A percentile compares a stretch with the other conserved stretches of the same genome.
These are phyloP conservation scores for Fusarium ambrosium DNA, from an alignment of 2,329 filamentous ascomycete genomes.

Conservation along the genomic window DNA sequence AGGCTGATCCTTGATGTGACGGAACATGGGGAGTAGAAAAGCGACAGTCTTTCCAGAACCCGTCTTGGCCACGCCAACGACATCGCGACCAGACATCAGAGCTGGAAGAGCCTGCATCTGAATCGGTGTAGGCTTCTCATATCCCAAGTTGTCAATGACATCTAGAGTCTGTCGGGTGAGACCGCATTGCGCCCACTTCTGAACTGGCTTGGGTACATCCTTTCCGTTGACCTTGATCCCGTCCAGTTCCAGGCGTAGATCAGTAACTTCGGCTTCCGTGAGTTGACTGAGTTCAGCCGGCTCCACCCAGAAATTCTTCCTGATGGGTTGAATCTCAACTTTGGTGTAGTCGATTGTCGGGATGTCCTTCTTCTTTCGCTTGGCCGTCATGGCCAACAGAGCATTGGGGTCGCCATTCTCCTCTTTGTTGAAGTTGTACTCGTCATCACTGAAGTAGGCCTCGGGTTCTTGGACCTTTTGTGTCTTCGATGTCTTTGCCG, in stretches of 20 bases:
- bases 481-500: slow-evolving; percentile 50
- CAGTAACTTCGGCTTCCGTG: slow-evolving; percentile 85
- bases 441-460: slow-evolving; percentile 90
- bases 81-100: slow-evolving; percentile 95
- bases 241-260: slow-evolving; percentile 88
- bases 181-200: slow-evolving; percentile 97
- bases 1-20: slow-evolving; percentile 95
- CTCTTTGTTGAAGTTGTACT: slow-evolving; percentile 69
- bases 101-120: slow-evolving; percentile 95
- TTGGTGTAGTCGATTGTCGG: slow-evolving; percentile 89
- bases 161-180: slow-evolving; percentile 89
- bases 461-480: slow-evolving; percentile 78
- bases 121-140: slow-evolving; percentile 91
- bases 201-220: slow-evolving; percentile 91
- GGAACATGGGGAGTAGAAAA: slow-evolving; percentile 96
- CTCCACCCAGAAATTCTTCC: slow-evolving; percentile 96
- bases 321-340: slow-evolving; percentile 84
- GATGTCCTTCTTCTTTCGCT: slow-evolving; percentile 96
- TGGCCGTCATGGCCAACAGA: slow-evolving; percentile 68
- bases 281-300: slow-evolving; percentile 86
- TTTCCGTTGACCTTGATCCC: slow-evolving; percentile 94
- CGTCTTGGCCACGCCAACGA: slow-evolving; percentile 96
- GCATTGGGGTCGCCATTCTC: slow-evolving; percentile 62
- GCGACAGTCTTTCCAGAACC: slow-evolving; percentile 98
- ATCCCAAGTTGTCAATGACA: slow-evolving; percentile 84